Conservation (phyloP, 129 eudicot species). For the Flaveria bidentis region DNA sequence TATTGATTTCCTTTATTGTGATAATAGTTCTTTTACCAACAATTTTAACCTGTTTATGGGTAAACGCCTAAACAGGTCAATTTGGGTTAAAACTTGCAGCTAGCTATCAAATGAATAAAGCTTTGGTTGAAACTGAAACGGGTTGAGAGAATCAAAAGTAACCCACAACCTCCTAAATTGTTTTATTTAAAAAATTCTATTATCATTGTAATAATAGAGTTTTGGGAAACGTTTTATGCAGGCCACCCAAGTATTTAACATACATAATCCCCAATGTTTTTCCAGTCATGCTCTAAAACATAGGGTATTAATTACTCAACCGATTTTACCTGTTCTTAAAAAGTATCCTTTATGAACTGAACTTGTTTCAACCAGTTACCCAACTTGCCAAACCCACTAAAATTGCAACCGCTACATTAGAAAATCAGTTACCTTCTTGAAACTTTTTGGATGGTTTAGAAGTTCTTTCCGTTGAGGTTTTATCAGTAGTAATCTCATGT, state of each 20-base stretch:
- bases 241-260: not conserved
- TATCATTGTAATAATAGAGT: not conserved
- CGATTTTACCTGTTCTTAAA: not conserved
- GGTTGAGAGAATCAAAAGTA: not conserved
- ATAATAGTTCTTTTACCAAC: too few species aligned
- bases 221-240: not conserved
- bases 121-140: not conserved
- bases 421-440: slow-evolving; percentile 55
- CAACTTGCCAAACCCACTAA: not conserved
- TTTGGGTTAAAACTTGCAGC: not conserved
- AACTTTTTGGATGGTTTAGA: slow-evolving; percentile 53
- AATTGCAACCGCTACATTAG: not conserved
- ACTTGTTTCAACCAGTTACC: not conserved
- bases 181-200: not conserved
- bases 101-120: not conserved
- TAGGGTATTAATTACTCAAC: not conserved
- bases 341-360: slow-evolving; percentile 1
- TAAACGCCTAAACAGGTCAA: not conserved
- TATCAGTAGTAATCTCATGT: slow-evolving; percentile 34
- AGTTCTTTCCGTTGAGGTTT: slow-evolving; percentile 45
- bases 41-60: not conserved
- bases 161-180: not conserved
- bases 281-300: not conserved
- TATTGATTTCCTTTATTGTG: too few species aligned
- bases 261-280: not conserved